These are phyloP conservation scores for Rubus parviflorus DNA, from an alignment of 306 rosid genomes.

Conservation along the genomic window DNA sequence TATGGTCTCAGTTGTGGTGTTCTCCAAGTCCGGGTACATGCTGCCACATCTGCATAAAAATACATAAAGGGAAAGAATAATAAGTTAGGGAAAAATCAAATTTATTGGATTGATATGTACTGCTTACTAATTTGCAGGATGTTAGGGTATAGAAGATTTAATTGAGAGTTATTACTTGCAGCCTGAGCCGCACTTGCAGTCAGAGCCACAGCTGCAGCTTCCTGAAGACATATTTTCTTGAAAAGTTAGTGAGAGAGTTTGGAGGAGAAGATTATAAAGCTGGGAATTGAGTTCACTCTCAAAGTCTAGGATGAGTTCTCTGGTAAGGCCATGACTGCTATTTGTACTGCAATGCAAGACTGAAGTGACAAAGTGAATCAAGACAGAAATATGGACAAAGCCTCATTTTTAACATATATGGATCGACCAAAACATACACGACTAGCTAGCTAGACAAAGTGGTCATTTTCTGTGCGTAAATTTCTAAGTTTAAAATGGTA, in stretches of 20 bases:
- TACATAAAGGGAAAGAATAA: neutral
- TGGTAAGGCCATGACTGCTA: neutral
- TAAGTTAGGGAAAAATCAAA: neutral
- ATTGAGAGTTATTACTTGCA: neutral
- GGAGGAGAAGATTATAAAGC: neutral
- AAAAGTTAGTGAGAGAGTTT: neutral
- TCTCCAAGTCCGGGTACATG: constrained; percentile 23
- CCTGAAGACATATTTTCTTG: constrained; percentile 4
- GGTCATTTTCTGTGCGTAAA: constrained; percentile 13
- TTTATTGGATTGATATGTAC: neutral
- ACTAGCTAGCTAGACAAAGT: neutral
- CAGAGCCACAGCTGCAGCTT: neutral
- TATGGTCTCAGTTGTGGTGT: constrained; percentile 19
- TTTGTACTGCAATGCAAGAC: constrained; percentile 9
- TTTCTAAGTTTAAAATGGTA: neutral
- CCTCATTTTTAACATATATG: neutral
- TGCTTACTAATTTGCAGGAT: no score
- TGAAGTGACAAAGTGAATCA: neutral
- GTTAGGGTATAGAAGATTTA: neutral
- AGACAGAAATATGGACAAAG: neutral
- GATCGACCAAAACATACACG: neutral
- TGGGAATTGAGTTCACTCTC: no score
- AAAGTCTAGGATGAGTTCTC: constrained; percentile 14
- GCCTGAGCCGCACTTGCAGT: constrained; percentile 5
- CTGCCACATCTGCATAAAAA: constrained; percentile 20